Percentiles rank a stretch among this genome's conserved stretches.
Evolutionary conservation across 2,329 filamentous ascomycete genomes (phyloP).

Genomic region (Phialocephala subalpina): DNA sequence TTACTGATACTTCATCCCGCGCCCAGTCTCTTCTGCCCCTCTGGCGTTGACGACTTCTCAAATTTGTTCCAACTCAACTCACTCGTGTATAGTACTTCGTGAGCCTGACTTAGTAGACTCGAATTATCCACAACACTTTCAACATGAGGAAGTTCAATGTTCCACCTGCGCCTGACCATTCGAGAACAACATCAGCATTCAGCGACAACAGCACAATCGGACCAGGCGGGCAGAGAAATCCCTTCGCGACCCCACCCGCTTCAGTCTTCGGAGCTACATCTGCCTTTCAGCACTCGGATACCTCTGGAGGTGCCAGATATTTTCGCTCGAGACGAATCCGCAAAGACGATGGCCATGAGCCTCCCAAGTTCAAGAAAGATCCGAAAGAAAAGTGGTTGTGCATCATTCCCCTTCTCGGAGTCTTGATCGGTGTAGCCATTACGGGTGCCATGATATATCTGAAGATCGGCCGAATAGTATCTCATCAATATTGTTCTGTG

Average conservation of each 20-base stretch:
- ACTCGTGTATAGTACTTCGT: neutral
- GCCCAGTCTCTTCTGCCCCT: neutral
- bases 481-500: conserved; percentile 79
- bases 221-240: conserved; percentile 17
- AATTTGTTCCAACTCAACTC: neutral
- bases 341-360: conserved; percentile 78
- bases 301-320: conserved; percentile 50
- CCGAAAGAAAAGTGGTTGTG: conserved; percentile 84
- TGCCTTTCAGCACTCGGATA: conserved; percentile 30
- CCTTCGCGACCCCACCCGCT: conserved; percentile 30
- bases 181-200: conserved; percentile 14
- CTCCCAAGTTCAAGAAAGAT: conserved; percentile 69
- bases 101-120: neutral
- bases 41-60: neutral
- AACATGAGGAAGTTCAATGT: conserved; percentile 17
- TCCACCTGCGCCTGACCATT: conserved; percentile 12
- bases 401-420: conserved; percentile 75
- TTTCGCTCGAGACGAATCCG: conserved; percentile 78
- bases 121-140: neutral
- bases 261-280: conserved; percentile 29
- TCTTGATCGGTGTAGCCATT: conserved; percentile 72
- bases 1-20: conserved; percentile 2
- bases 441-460: conserved; percentile 77
- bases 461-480: conserved; percentile 71
- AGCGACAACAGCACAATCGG: conserved; percentile 9